A percentile compares a stretch with the other conserved stretches of the same genome.
Evolutionary conservation across 352 stramenopile species (phyloP).

Genomic region (Thraustochytrium striatum): DNA sequence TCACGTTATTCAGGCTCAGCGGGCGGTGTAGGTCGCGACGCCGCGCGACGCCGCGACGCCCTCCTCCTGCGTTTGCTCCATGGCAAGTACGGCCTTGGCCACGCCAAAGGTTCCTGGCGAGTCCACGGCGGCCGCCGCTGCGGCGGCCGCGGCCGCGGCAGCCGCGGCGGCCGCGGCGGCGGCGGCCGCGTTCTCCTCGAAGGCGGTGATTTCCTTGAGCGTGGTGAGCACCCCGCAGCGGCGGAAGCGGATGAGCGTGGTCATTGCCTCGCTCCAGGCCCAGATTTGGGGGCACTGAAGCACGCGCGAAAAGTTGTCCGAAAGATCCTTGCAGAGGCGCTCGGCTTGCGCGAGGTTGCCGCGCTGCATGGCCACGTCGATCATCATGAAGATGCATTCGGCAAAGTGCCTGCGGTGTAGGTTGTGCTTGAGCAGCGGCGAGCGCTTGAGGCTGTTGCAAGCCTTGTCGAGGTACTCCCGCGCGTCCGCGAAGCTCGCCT

Average conservation of each 20-base stretch:
- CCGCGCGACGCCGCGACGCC: neutral
- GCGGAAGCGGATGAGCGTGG: slow-evolving; percentile 6
- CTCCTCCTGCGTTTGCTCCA: no score
- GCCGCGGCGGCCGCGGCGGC: neutral
- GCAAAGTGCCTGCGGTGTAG: slow-evolving; percentile 18
- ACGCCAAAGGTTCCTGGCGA: no score
- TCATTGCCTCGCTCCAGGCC: slow-evolving; percentile 18
- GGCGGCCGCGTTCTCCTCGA: slow-evolving; percentile 2
- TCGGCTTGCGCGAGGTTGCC: neutral
- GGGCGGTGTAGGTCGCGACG: neutral
- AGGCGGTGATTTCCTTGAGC: slow-evolving; percentile 11
- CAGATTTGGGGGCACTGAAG: neutral
- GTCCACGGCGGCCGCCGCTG: neutral
- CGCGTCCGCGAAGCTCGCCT: neutral
- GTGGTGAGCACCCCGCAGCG: slow-evolving; percentile 15
- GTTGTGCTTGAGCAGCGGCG: slow-evolving; percentile 16
- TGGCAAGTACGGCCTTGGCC: no score
- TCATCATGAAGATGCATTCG: slow-evolving; percentile 23
- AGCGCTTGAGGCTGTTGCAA: neutral
- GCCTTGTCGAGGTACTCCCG: neutral
- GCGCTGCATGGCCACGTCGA: slow-evolving; percentile 13
- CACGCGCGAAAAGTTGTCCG: neutral
- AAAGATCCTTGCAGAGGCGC: neutral
- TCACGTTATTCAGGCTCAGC: neutral
- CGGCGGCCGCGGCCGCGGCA: neutral